These are phyloP conservation scores for Acanthamoeba lenticulata DNA, from an alignment of 208 protist genomes.

Conservation along the genomic window DNA sequence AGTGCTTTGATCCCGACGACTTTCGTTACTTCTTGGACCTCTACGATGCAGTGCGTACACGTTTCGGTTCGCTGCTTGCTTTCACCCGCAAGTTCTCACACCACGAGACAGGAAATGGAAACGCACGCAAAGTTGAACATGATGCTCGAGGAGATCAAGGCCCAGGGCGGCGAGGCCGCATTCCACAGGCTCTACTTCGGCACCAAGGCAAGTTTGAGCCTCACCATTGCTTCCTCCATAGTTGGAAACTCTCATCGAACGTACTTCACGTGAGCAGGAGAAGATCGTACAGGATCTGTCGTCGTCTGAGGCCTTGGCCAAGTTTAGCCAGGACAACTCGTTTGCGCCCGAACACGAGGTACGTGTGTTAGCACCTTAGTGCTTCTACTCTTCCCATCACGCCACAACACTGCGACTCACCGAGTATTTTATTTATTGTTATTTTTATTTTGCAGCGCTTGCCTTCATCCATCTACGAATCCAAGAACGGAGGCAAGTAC, in stretches of 20 bases:
- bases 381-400: too few relatives aligned
- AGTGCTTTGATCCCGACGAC: background rate
- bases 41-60: background rate
- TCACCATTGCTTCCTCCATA: background rate
- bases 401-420: too few relatives aligned
- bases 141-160: conserved; percentile 35
- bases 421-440: too few relatives aligned
- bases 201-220: background rate
- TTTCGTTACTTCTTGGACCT: conserved; percentile 1
- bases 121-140: background rate
- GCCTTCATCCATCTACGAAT: background rate
- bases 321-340: background rate
- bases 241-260: background rate
- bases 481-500: background rate
- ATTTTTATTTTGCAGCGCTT: background rate
- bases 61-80: background rate
- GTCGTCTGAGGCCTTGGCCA: background rate
- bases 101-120: background rate
- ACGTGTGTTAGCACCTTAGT: background rate
- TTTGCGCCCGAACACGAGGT: background rate
- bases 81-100: background rate
- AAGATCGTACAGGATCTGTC: background rate
- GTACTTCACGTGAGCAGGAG: background rate
- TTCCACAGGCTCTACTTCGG: background rate
- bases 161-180: background rate